Evolutionary conservation across 176 grass and related monocot genomes (phyloP), one percentile per base, ranked within the genome.

Genomic region (Canna indica): DNA sequence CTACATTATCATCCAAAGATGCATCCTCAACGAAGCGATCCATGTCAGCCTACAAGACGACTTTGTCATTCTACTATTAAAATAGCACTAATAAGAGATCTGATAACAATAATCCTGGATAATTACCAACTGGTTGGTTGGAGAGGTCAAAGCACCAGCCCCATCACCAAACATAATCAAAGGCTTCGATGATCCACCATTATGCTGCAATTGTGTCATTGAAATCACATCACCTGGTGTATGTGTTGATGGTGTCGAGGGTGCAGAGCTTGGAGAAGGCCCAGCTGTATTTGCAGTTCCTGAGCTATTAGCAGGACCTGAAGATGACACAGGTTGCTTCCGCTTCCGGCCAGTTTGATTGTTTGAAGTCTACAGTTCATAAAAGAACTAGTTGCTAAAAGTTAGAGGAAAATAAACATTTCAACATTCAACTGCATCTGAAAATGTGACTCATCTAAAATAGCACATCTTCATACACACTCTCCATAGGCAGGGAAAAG

Each of bases 1-100:
- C 95, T 31, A 99, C 95, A 74, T 99, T 99, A 69, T 99, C 95
- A 79, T 99, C 95, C 70, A 99, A 84, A 38, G 91, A 83, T 24
- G 84, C 90, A 83, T 96, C 92, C 73, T 96, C 92, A 74, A 96
- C 78, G 81, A 96, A 91, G 72, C 77, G 88, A 59, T 99, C 95
- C 67, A 99, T 80, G 68, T 90, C 95, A 94, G 79, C 86, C 95
- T 99, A 77, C 27, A 88, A 94, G 77, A 71, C 38, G 50, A 38
- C 7, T n/a, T 28, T 47, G 17, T 31, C 10, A 30, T 22, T 8
- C 26, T 13, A 50, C 1, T 48, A 5, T 7, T 32, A 20, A 18
- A 9, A 20, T 31, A 31, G 11, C 45, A 6, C n/a, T 36, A 65
- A 36, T 65, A 32, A 17, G 29, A 62, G 18, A 66, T 24, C 15